A percentile compares a stretch with the other conserved stretches of the same genome.
Evolutionary conservation across 2,329 filamentous ascomycete species (phyloP).

Genomic region (Dactylellina haptotyla): DNA sequence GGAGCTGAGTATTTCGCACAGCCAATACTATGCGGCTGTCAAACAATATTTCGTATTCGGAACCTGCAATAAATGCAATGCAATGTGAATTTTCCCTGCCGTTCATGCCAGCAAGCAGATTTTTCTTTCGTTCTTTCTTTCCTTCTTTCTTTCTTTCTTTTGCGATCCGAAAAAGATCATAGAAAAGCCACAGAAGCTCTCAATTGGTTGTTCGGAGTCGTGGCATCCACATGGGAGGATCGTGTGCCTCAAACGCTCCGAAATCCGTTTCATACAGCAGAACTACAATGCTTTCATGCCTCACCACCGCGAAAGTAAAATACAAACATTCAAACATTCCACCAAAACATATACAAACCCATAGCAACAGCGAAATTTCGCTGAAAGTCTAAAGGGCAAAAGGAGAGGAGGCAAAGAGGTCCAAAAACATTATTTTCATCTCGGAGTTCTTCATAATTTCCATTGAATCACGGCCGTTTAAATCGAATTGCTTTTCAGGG

Average conservation of each 20-base stretch:
- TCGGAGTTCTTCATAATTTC: conserved; percentile 12
- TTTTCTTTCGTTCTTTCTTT: background rate
- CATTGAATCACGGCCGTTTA: conserved; percentile 29
- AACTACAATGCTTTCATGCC: background rate
- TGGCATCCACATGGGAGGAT: background rate
- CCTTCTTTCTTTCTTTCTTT: no score
- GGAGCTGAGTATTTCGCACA: background rate
- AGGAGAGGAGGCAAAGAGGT: background rate
- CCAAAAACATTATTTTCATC: background rate
- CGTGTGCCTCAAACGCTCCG: background rate
- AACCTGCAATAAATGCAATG: conserved; percentile 37
- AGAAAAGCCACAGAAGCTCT: background rate
- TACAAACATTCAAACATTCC: no score
- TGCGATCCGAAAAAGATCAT: no score
- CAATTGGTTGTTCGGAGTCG: background rate
- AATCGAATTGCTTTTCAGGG: background rate
- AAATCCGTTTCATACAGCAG: background rate
- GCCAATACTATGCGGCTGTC: conserved; percentile 21
- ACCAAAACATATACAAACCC: background rate
- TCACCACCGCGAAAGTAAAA: background rate
- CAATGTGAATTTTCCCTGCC: conserved; percentile 8
- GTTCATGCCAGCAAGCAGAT: background rate
- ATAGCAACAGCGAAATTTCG: conserved; percentile 1
- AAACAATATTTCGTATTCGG: conserved; percentile 43
- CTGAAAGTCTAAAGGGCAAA: background rate